Base-by-base conservation (phyloP, 768 basidiomycete genomes). In the Boletus patriciae region DNA sequence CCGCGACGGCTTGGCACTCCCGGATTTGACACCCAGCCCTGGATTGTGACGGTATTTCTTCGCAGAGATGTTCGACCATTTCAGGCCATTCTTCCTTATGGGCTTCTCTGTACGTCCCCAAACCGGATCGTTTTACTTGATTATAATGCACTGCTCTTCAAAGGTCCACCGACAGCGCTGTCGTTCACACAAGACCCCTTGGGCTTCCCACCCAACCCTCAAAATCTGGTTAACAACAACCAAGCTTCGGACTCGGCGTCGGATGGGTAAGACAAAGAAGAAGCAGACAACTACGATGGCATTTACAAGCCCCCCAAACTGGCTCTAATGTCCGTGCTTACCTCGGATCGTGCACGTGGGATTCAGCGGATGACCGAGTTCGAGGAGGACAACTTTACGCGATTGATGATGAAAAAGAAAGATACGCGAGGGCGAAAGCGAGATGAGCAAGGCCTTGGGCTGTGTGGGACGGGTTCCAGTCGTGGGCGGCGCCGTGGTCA, bases 11-110 rank as follows among this genome's bases (percentile, higher is more conserved):
- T 66, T 97, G 23, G 83, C 81, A 19, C 82, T 97, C 10, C 89
- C 90, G 2, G 95, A 97, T 68, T 73, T 98, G 59, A 94, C 93
- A 9, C 96, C 97, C 0, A 98, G 95, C 63, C 85, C 91, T 5
- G 96, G 97, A 2, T 74, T 98, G 29, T 94, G 94, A 90, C 98
- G 96, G 96, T 98, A 98, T 72, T 98, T 98, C 77, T 98, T 98
- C 75, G 98, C 94, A 12, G 96, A 98, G 70, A 98, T 98, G 91
- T 99, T 99, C 61, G 96, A 98, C 68, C 90, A 98, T 69, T 99
- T 98, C 78, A 79, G 97, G 31, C 84, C 88, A 5, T 98, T 98
- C 76, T 99, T 97, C 80, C 77, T 98, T 34, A 88, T 94, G 80
- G 91, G 90, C 18, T 98, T 98, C 72, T 90, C 88, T 18, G 94